Conservation (phyloP, 1,284 basidiomycete genomes). For the Neonothopanus nambi region DNA sequence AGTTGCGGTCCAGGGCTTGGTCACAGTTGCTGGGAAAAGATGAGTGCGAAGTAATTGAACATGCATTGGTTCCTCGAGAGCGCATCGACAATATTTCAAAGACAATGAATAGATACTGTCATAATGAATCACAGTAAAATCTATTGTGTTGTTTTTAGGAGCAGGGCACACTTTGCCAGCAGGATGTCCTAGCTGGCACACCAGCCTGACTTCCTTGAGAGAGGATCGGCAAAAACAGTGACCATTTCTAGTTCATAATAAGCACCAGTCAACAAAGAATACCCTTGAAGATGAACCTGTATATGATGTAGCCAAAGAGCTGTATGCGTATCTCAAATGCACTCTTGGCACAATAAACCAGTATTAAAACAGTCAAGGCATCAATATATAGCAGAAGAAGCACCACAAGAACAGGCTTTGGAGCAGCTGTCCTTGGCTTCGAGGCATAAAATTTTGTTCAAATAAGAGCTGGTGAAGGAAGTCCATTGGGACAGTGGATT, state of each 20-base stretch:
- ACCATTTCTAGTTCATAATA: constrained; percentile 1
- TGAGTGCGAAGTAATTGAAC: constrained; percentile 23
- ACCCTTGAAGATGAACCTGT: not conserved
- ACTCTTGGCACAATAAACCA: not conserved
- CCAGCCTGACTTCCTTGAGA: constrained; percentile 7
- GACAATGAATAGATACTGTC: constrained; percentile 20
- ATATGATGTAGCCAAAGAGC: not conserved
- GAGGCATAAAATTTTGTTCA: too few relatives aligned
- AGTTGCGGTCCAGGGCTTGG: constrained; percentile 22
- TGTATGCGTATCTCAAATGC: not conserved
- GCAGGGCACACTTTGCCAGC: not conserved
- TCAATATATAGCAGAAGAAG: too few relatives aligned
- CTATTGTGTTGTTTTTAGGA: not conserved
- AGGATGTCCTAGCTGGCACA: not conserved
- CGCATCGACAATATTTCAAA: constrained; percentile 24
- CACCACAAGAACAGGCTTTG: too few relatives aligned
- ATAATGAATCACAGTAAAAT: constrained; percentile 19
- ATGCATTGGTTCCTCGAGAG: constrained; percentile 1
- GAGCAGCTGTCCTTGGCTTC: too few relatives aligned
- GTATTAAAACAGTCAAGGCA: too few relatives aligned
- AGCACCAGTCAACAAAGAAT: not conserved
- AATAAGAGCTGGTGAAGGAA: too few relatives aligned
- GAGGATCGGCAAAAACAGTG: not conserved
- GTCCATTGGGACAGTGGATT: too few relatives aligned
- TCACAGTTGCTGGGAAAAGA: constrained; percentile 24